These are phyloP conservation scores for Podospora conica DNA, from an alignment of 495 filamentous ascomycete species.

Conservation along the genomic window DNA sequence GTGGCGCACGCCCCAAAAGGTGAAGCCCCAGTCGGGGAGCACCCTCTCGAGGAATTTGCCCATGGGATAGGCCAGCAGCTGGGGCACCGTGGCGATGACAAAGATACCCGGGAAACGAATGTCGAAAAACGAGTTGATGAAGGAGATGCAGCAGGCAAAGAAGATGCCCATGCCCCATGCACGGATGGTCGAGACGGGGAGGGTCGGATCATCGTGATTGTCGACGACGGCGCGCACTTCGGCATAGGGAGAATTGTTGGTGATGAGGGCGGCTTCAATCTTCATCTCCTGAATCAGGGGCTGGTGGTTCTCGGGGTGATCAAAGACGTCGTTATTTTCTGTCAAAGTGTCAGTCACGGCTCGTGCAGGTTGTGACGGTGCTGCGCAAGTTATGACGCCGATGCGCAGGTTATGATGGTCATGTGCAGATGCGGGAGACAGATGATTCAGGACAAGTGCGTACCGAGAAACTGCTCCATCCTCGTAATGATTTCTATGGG, in stretches of 20 bases:
- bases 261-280: constrained; percentile 38
- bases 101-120: constrained; percentile 35
- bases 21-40: constrained; percentile 35
- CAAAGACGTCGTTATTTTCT: constrained; percentile 34
- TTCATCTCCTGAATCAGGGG: constrained; percentile 38
- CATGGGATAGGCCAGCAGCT: constrained; percentile 37
- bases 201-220: constrained; percentile 38
- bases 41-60: constrained; percentile 29
- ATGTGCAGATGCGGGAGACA: background rate
- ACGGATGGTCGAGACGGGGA: constrained; percentile 36
- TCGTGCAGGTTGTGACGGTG: background rate
- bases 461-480: constrained; percentile 26
- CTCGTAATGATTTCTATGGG: constrained; percentile 28
- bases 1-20: constrained; percentile 31
- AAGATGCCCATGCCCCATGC: constrained; percentile 35
- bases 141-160: constrained; percentile 33
- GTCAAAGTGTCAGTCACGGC: background rate
- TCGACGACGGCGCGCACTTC: constrained; percentile 47
- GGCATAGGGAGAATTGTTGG: constrained; percentile 41
- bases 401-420: background rate
- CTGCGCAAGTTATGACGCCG: background rate
- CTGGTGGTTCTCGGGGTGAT: constrained; percentile 33
- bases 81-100: constrained; percentile 30
- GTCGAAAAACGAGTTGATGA: constrained; percentile 39
- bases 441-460: background rate